Conservation (phyloP, 208 protist species). For the Acanthamoeba castellanii region DNA sequence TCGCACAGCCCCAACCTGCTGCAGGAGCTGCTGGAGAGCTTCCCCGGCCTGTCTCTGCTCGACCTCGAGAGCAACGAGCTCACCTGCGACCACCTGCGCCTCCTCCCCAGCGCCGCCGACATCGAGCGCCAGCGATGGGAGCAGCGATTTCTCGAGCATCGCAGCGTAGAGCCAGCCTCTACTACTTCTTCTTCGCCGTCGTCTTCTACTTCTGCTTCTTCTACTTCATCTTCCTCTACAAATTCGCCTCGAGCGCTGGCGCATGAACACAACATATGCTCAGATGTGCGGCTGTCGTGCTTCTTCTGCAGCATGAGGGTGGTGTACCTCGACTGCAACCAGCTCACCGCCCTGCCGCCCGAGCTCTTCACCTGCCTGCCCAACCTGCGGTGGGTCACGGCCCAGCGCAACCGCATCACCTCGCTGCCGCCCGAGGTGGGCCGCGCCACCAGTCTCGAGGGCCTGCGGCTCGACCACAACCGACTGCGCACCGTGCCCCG, state of each 20-base stretch:
- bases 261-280: neutral
- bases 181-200: neutral
- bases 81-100: conserved; percentile 21
- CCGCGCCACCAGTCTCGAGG: neutral
- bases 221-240: neutral
- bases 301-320: conserved; percentile 64
- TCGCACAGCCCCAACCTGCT: conserved; percentile 44
- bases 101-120: neutral
- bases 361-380: conserved; percentile 58
- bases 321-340: conserved; percentile 12
- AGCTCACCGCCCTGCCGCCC: neutral
- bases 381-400: conserved; percentile 51
- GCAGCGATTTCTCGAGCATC: neutral
- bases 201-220: too few species aligned
- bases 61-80: conserved; percentile 25
- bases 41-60: conserved; percentile 3
- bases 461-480: conserved; percentile 42
- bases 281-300: neutral
- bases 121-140: neutral
- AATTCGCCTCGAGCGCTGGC: too few species aligned
- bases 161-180: too few species aligned
- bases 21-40: conserved; percentile 52
- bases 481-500: neutral
- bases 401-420: neutral
- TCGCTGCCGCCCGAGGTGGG: neutral